A percentile compares a stretch with the other conserved stretches of the same genome.
These are phyloP conservation scores for Aschersonia sp. DNA, from an alignment of 2,329 filamentous ascomycete genomes.

Conservation along the genomic window DNA sequence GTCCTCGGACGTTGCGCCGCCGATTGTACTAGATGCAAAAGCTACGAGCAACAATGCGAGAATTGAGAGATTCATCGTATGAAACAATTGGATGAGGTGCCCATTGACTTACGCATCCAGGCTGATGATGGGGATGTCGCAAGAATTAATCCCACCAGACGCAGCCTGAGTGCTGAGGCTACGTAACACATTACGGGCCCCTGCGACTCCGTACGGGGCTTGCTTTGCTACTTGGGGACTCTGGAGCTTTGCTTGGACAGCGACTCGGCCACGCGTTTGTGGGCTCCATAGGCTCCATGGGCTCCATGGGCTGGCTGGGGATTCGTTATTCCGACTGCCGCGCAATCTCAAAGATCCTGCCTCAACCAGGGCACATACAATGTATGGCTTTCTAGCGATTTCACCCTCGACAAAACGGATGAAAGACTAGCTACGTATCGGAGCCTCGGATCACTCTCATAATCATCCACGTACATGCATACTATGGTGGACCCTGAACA, in stretches of 20 bases:
- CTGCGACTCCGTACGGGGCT: too few species aligned
- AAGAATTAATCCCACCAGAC: too few species aligned
- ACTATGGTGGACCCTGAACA: too few species aligned
- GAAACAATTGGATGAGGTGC: slow-evolving; percentile 11
- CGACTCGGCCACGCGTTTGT: too few species aligned
- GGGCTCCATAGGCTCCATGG: not conserved
- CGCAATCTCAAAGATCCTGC: not conserved
- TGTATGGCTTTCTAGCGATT: too few species aligned
- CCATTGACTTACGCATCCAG: slow-evolving; percentile 17
- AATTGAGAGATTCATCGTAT: slow-evolving; percentile 27
- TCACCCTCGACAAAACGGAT: too few species aligned
- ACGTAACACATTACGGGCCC: not conserved
- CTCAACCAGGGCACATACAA: too few species aligned
- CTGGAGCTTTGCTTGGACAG: not conserved
- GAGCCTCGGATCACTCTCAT: too few species aligned
- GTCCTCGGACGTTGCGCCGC: slow-evolving; percentile 39
- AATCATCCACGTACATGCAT: too few species aligned
- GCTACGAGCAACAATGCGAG: slow-evolving; percentile 44
- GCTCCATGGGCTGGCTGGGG: not conserved
- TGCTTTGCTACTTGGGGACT: not conserved
- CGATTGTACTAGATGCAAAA: slow-evolving; percentile 34
- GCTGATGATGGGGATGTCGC: too few species aligned
- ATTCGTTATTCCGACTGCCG: slow-evolving; percentile 6
- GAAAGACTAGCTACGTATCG: too few species aligned
- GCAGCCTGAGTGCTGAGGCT: slow-evolving; percentile 2